phyloP scores from a whole-genome alignment of 805 yeast genomes.

The Pichia nanzhaoensis region DNA sequence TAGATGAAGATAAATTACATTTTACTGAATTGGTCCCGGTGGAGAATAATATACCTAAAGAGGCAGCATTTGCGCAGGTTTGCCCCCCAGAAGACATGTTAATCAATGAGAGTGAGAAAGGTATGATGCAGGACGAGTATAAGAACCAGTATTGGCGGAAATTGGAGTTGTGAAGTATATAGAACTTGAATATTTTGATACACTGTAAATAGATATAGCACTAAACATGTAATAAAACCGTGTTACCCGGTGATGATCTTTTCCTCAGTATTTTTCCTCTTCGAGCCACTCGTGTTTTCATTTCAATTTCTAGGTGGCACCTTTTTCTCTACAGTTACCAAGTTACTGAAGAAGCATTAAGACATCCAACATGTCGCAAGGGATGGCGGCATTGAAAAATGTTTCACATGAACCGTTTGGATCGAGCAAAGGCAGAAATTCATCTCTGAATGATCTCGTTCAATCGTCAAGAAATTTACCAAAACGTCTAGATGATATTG shows the following conservation, averaged over 20 bases:
- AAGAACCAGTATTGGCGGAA: conserved; percentile 24
- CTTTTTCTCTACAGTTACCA: too few species aligned
- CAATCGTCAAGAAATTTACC: conserved; percentile 78
- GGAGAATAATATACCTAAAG: conserved; percentile 11
- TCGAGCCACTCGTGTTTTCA: background rate
- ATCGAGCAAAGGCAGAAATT: background rate
- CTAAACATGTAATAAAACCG: background rate
- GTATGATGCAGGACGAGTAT: conserved; percentile 17
- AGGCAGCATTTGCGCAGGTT: conserved; percentile 15
- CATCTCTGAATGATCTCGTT: conserved; percentile 55
- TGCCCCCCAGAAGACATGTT: conserved; percentile 11
- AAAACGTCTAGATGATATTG: conserved; percentile 54
- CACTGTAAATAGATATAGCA: conserved; percentile 1
- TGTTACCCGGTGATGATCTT: conserved; percentile 12
- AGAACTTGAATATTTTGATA: background rate
- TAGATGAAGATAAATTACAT: conserved; percentile 16
- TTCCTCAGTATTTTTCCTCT: background rate
- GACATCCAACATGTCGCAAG: conserved; percentile 4
- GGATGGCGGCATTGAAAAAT: background rate
- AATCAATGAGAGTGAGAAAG: background rate
- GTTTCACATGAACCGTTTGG: background rate
- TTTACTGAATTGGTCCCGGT: conserved; percentile 21
- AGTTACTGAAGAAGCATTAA: too few species aligned
- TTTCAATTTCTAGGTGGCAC: background rate
- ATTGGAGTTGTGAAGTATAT: conserved; percentile 2